Base-by-base conservation (phyloP, 176 grass and related monocot species). In the Zoysia japonica region DNA sequence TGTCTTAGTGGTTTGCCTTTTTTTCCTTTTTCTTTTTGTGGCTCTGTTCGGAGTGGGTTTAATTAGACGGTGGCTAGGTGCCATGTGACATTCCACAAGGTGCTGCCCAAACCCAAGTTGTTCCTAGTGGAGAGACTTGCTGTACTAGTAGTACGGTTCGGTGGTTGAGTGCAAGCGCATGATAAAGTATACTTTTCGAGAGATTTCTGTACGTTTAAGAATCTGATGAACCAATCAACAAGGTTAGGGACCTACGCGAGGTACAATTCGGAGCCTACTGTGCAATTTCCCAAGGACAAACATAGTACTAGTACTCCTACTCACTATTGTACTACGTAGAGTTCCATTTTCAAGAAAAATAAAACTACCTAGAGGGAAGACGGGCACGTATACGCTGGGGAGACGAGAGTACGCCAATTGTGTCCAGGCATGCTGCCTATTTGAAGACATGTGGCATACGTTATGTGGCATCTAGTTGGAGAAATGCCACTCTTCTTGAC, bases 381-480 rank as follows among this genome's bases (percentile, higher is more conserved):
- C 51, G 42, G 17, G 15, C 12, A 52, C 3, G 1, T 42, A 40
- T 37, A 37, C 38, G 28, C 14, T 5, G 12, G 13, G 20, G 45
- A 60, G 64, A 60, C 49, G 56, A 49, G 72, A 68, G 59, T 41
- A 76, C 20, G 19, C 50, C 42, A 40, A 61, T 28, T 28, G 43
- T 20, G 13, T 55, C 50, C 35, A 79, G 71, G 59, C 72, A 67
- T 40, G n/a, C 47, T 45, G 52, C 54, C 38, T 17, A 53, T 69
- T 55, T 85, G n/a, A 86, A 75, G 63, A 80, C 61, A 3, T 49
- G 11, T 16, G 4, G 71, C 40, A 28, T 28, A 28, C 28, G 28
- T 67, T 74, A 41, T 51, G 6, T 61, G 46, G 61, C 36, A 11
- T 9, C 20, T 65, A 6, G 47, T 68, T 74, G 11, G 68, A 15